Evolutionary conservation across 2,329 filamentous ascomycete species (phyloP).

Genomic region (Trichophyton schoenleinii): DNA sequence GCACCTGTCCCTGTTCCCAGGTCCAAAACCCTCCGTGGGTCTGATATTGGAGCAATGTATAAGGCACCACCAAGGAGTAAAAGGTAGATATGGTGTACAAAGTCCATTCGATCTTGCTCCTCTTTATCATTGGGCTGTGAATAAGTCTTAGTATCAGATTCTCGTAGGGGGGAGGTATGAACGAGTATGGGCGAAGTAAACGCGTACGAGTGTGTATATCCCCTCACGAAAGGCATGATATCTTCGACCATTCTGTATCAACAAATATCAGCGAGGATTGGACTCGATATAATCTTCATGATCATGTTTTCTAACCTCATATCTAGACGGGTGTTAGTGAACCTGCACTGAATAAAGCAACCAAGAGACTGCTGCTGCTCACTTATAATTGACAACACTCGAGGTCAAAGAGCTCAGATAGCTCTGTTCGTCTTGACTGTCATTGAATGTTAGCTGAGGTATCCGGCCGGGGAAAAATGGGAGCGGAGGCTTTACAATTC

Average conservation of each 20-base stretch:
- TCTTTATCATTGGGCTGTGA: constrained; percentile 11
- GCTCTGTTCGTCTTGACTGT: constrained; percentile 3
- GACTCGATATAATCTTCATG: not conserved
- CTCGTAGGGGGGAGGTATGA: not conserved
- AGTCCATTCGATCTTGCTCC: constrained; percentile 24
- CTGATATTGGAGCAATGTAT: constrained; percentile 35
- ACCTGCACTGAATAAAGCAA: not conserved
- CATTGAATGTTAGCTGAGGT: not conserved
- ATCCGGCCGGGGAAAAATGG: not conserved
- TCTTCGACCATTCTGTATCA: constrained; percentile 9
- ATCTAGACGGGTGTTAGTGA: not conserved
- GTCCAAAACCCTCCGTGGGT: constrained; percentile 41
- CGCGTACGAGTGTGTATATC: constrained; percentile 4
- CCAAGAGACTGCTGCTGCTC: not conserved
- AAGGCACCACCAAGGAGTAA: constrained; percentile 34
- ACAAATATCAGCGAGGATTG: not conserved
- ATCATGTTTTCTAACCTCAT: not conserved
- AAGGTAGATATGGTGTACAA: constrained; percentile 44
- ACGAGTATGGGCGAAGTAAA: not conserved
- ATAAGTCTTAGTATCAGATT: not conserved
- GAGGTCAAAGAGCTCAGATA: constrained; percentile 5
- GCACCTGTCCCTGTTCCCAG: constrained; percentile 46
- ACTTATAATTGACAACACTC: constrained; percentile 8
- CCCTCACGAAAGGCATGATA: constrained; percentile 10
- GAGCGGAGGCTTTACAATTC: not conserved